phyloP scores from a whole-genome alignment of 495 filamentous ascomycete species.

The Terfezia boudieri region DNA sequence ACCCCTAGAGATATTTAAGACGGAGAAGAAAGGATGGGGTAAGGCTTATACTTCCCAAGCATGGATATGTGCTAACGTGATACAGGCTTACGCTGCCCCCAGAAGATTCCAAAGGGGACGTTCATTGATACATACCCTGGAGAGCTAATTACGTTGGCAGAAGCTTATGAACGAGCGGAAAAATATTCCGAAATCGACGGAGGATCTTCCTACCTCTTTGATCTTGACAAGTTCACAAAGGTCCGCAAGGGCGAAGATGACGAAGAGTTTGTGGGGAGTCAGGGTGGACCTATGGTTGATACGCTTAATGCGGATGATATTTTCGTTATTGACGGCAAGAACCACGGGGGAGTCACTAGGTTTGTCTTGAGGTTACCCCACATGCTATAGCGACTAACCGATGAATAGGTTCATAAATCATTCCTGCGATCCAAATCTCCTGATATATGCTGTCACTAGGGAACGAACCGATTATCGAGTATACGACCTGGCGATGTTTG shows the following conservation, averaged over 20 bases:
- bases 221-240: constrained; percentile 39
- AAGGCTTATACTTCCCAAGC: constrained; percentile 10
- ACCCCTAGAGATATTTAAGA: constrained; percentile 63
- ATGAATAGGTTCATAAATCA: constrained; percentile 44
- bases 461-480: constrained; percentile 51
- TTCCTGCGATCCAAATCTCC: constrained; percentile 49
- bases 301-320: background rate
- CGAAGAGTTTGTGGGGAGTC: background rate
- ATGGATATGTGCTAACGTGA: constrained; percentile 1
- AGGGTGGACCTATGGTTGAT: background rate
- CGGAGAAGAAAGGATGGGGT: constrained; percentile 61
- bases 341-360: constrained; percentile 28
- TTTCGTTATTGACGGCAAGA: constrained; percentile 11
- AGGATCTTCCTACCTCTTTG: constrained; percentile 51
- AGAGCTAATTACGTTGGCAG: constrained; percentile 54
- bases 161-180: constrained; percentile 42
- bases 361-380: too few species aligned
- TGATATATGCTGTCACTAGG: constrained; percentile 60
- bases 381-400: too few species aligned
- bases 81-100: constrained; percentile 43
- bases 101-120: constrained; percentile 49
- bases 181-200: constrained; percentile 11
- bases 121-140: constrained; percentile 81
- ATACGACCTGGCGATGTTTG: constrained; percentile 79
- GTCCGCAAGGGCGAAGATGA: constrained; percentile 30